phyloP scores from a whole-genome alignment of 2,329 filamentous ascomycete genomes.

The Claviceps sp. region DNA sequence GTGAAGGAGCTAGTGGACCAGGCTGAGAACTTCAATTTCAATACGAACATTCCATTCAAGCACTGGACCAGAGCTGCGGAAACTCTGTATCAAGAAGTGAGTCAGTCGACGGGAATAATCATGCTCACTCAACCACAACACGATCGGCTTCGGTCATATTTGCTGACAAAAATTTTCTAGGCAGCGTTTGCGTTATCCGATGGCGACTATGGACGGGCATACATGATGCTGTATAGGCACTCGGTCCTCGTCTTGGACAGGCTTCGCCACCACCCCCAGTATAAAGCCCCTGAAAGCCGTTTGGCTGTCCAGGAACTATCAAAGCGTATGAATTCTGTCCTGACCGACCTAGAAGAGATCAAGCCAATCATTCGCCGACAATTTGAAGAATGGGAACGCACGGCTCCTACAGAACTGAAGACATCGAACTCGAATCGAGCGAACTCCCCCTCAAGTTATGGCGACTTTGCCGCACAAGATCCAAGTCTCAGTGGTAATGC shows the following conservation, averaged over 20 bases:
- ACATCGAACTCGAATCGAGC: conserved; percentile 8
- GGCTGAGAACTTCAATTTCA: conserved; percentile 72
- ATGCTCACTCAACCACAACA: not conserved
- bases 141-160: not conserved
- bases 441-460: conserved; percentile 22
- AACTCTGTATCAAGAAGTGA: conserved; percentile 67
- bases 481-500: conserved; percentile 44
- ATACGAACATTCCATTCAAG: conserved; percentile 59
- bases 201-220: conserved; percentile 76
- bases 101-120: conserved; percentile 10
- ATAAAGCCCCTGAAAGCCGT: conserved; percentile 50
- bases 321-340: conserved; percentile 39
- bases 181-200: conserved; percentile 75
- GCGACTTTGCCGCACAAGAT: conserved; percentile 40
- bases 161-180: conserved; percentile 28
- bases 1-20: conserved; percentile 64
- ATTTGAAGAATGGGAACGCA: conserved; percentile 53
- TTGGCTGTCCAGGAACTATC: conserved; percentile 43
- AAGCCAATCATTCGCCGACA: conserved; percentile 65
- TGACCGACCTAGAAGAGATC: conserved; percentile 61
- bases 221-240: conserved; percentile 82
- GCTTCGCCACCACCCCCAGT: conserved; percentile 63
- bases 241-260: conserved; percentile 69
- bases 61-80: conserved; percentile 74
- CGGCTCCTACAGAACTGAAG: conserved; percentile 27